A percentile compares a stretch with the other conserved stretches of the same genome.
phyloP scores from a whole-genome alignment of 2,329 filamentous ascomycete species.

The Didymella sp. region DNA sequence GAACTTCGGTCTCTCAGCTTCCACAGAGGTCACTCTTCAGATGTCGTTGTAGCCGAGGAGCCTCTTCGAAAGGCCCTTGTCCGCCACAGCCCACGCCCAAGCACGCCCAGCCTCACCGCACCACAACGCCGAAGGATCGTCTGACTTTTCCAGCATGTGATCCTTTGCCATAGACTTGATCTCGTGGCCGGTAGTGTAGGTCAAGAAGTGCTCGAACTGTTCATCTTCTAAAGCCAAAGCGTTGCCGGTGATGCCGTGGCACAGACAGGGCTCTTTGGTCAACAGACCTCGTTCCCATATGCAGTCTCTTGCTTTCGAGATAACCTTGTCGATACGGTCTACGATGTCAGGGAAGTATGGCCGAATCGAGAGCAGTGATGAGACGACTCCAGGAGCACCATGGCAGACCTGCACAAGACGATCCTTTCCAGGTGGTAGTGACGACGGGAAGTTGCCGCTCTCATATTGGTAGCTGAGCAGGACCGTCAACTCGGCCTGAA shows the following conservation, averaged over 20 bases:
- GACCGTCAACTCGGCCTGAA: constrained; percentile 61
- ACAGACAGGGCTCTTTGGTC: constrained; percentile 70
- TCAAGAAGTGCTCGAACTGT: constrained; percentile 64
- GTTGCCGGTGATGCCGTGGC: constrained; percentile 71
- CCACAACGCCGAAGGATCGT: constrained; percentile 59
- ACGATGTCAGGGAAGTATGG: constrained; percentile 63
- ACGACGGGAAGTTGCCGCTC: constrained; percentile 69
- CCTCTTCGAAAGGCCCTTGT: constrained; percentile 55
- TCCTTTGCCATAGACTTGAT: constrained; percentile 62
- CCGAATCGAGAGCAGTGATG: constrained; percentile 64
- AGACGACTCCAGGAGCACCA: constrained; percentile 68
- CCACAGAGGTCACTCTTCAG: constrained; percentile 26
- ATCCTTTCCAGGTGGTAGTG: constrained; percentile 57
- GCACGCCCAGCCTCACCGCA: constrained; percentile 58
- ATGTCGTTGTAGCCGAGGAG: constrained; percentile 61
- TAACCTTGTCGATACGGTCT: constrained; percentile 60
- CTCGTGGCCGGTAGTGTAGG: constrained; percentile 63
- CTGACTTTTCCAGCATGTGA: constrained; percentile 59
- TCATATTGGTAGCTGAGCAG: constrained; percentile 66
- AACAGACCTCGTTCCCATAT: constrained; percentile 66
- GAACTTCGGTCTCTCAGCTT: background rate
- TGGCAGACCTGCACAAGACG: constrained; percentile 71
- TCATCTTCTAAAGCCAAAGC: constrained; percentile 62
- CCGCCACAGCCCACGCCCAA: constrained; percentile 57
- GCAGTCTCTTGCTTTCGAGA: constrained; percentile 60